These are phyloP conservation scores for Lotus japonicus DNA, from an alignment of 306 rosid species.

Conservation along the genomic window DNA sequence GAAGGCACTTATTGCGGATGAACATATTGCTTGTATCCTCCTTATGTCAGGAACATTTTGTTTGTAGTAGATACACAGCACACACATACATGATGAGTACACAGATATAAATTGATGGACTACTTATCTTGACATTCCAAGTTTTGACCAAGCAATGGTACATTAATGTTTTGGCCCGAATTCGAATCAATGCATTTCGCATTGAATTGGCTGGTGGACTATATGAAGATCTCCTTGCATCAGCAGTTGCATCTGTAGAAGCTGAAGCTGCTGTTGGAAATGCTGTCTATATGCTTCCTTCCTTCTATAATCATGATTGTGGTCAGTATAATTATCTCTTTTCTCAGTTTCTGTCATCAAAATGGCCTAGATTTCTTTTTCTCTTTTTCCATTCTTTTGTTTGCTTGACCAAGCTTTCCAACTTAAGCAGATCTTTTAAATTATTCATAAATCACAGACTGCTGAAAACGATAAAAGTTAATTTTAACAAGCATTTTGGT, in stretches of 20 bases:
- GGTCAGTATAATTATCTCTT: conserved; percentile 38
- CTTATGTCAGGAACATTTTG: conserved; percentile 12
- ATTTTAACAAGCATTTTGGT: background rate
- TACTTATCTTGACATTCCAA: conserved; percentile 48
- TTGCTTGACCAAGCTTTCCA: background rate
- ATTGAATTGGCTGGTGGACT: conserved; percentile 59
- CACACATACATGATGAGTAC: conserved; percentile 1
- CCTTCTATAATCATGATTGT: conserved; percentile 92
- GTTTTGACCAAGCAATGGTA: conserved; percentile 89
- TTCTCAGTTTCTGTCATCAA: background rate
- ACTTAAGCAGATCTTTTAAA: background rate
- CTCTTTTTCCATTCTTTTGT: background rate
- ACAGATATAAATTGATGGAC: background rate
- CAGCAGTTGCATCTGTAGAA: conserved; percentile 67
- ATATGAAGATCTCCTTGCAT: conserved; percentile 69
- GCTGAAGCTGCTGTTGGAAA: conserved; percentile 78
- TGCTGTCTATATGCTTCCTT: conserved; percentile 86
- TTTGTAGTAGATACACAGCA: conserved; percentile 17
- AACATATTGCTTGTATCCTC: conserved; percentile 76
- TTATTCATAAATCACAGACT: background rate
- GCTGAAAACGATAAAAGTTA: background rate
- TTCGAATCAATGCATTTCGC: conserved; percentile 84
- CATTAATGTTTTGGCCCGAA: conserved; percentile 57
- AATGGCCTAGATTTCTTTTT: background rate
- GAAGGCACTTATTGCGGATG: conserved; percentile 38